Evolutionary conservation across 208 protist species (phyloP).

Genomic region (Blastocrithidia nonstop): DNA sequence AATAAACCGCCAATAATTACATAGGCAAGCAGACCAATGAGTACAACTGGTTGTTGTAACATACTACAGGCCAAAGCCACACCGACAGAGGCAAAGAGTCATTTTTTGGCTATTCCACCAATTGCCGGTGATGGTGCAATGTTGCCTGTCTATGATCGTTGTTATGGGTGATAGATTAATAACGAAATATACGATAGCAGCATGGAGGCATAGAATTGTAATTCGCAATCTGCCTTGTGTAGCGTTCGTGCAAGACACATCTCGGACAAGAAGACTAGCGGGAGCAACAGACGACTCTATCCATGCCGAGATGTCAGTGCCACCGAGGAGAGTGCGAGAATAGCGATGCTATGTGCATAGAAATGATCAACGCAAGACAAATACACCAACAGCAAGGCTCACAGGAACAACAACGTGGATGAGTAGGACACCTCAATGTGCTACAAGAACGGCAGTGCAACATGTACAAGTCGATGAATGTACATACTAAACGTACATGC

Average conservation of each 20-base stretch:
- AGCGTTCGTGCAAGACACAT: constrained; percentile 34
- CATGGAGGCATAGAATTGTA: constrained; percentile 74
- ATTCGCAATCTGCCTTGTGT: constrained; percentile 16
- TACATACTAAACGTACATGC: no score
- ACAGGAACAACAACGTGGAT: constrained; percentile 51
- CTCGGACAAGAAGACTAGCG: constrained; percentile 68
- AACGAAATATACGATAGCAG: constrained; percentile 63
- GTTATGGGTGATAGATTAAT: no score
- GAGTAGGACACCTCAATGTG: constrained; percentile 77
- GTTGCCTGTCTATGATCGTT: no score
- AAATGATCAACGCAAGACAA: constrained; percentile 28
- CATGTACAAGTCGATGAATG: no score
- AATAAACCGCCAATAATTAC: constrained; percentile 44
- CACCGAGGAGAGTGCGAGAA: constrained; percentile 30
- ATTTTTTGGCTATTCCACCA: constrained; percentile 14
- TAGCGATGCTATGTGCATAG: constrained; percentile 21
- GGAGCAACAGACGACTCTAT: constrained; percentile 59
- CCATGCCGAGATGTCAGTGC: constrained; percentile 51
- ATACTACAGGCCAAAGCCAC: constrained; percentile 20
- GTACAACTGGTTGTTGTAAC: constrained; percentile 36
- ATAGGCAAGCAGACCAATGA: constrained; percentile 42
- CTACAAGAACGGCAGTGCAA: no score
- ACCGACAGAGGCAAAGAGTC: constrained; percentile 25
- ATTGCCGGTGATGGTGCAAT: no score
- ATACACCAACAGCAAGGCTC: constrained; percentile 27